A percentile compares a stretch with the other conserved stretches of the same genome.
phyloP scores from a whole-genome alignment of 2,329 filamentous ascomycete genomes.

The Cladorrhinum sp. region DNA sequence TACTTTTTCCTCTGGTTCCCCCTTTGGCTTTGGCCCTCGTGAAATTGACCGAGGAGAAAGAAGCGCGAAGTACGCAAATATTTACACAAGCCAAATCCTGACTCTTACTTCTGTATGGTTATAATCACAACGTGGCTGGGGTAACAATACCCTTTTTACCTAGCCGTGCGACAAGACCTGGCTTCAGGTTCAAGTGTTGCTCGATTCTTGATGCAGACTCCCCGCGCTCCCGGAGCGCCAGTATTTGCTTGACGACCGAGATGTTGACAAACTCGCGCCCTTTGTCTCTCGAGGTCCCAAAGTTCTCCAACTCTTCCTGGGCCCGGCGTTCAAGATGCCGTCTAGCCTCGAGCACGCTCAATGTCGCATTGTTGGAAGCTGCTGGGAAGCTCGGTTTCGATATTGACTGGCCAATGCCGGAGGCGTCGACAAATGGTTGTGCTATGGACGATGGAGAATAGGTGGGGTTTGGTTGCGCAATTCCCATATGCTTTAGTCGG shows the following conservation, averaged over 20 bases:
- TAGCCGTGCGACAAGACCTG: slow-evolving; percentile 44
- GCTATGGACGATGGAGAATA: slow-evolving; percentile 51
- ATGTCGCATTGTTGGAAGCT: slow-evolving; percentile 35
- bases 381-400: slow-evolving; percentile 17
- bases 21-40: background rate
- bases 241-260: slow-evolving; percentile 43
- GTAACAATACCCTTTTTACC: slow-evolving; percentile 42
- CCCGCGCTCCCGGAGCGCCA: slow-evolving; percentile 44
- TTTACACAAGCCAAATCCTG: background rate
- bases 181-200: slow-evolving; percentile 42
- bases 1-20: background rate
- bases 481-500: slow-evolving; percentile 53
- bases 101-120: background rate
- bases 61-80: background rate
- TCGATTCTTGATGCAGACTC: slow-evolving; percentile 43
- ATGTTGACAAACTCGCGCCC: slow-evolving; percentile 44
- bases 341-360: slow-evolving; percentile 50
- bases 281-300: slow-evolving; percentile 33
- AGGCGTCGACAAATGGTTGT: slow-evolving; percentile 11
- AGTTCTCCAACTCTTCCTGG: slow-evolving; percentile 42
- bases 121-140: slow-evolving; percentile 29
- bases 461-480: slow-evolving; percentile 53
- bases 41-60: background rate
- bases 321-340: slow-evolving; percentile 43
- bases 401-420: slow-evolving; percentile 8